Percentiles rank a stretch among this genome's conserved stretches.
phyloP scores from a whole-genome alignment of 495 filamentous ascomycete species.

The Penicillium macrosclerotiorum region DNA sequence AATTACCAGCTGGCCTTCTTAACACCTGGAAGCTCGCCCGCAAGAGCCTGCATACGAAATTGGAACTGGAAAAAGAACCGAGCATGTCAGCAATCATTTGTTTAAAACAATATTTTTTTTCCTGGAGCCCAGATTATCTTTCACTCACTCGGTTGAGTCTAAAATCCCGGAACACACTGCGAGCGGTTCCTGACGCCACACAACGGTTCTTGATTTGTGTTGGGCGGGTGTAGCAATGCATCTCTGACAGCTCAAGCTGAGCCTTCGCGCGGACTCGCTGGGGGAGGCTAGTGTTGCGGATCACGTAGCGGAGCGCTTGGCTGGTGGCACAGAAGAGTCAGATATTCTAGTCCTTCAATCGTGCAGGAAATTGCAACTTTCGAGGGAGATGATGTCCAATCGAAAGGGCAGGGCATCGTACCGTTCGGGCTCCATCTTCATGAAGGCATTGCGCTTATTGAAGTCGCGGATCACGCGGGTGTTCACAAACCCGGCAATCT shows the following conservation, averaged over 20 bases:
- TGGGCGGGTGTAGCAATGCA: slow-evolving; percentile 89
- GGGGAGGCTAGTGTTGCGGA: slow-evolving; percentile 86
- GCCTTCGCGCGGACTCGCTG: slow-evolving; percentile 79
- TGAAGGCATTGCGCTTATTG: slow-evolving; percentile 91
- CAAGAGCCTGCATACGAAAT: slow-evolving; percentile 85
- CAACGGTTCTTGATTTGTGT: slow-evolving; percentile 95
- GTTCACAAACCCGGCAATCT: slow-evolving; percentile 83
- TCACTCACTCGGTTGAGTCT: slow-evolving; percentile 80
- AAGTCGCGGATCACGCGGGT: slow-evolving; percentile 83
- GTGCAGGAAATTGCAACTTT: too few relatives aligned
- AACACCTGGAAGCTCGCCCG: slow-evolving; percentile 87
- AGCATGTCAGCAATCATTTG: slow-evolving; percentile 22
- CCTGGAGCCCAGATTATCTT: too few relatives aligned
- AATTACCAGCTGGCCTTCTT: slow-evolving; percentile 90
- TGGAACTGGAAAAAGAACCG: slow-evolving; percentile 60
- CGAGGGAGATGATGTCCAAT: too few relatives aligned
- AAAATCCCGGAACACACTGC: slow-evolving; percentile 86
- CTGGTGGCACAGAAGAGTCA: slow-evolving; percentile 39
- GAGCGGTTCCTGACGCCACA: slow-evolving; percentile 78
- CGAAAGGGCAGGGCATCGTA: slow-evolving; percentile 30
- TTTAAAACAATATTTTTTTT: not conserved
- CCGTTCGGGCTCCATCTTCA: slow-evolving; percentile 81
- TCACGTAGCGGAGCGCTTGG: slow-evolving; percentile 93
- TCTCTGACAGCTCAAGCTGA: slow-evolving; percentile 86
- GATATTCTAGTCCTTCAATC: not conserved